These are phyloP conservation scores for Cicer bijugum DNA, from an alignment of 306 rosid genomes.

Conservation along the genomic window DNA sequence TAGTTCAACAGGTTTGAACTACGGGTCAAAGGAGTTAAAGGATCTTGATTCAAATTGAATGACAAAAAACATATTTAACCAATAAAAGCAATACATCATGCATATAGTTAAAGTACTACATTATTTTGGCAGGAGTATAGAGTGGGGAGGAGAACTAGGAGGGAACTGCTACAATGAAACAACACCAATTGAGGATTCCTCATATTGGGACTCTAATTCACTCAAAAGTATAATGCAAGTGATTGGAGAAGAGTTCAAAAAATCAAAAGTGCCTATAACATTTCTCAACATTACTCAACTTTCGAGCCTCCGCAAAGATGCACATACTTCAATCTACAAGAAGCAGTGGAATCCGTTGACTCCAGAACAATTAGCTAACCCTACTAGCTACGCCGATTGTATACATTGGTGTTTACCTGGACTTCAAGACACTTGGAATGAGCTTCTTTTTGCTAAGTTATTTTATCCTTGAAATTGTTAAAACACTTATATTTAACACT, in stretches of 20 bases:
- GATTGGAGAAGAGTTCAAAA: conserved; percentile 64
- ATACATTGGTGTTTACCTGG: conserved; percentile 96
- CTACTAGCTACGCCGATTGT: conserved; percentile 83
- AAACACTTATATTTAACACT: no score
- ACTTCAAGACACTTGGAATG: conserved; percentile 97
- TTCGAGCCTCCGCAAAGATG: conserved; percentile 78
- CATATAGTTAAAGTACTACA: neutral
- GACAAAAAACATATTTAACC: no score
- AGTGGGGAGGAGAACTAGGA: conserved; percentile 76
- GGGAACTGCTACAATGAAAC: conserved; percentile 92
- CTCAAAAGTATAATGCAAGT: conserved; percentile 75
- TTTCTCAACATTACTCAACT: conserved; percentile 90
- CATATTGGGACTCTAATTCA: conserved; percentile 83
- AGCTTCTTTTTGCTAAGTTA: conserved; percentile 79
- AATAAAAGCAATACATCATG: neutral
- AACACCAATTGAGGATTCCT: conserved; percentile 65
- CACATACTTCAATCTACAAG: conserved; percentile 92
- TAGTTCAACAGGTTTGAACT: no score
- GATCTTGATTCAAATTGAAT: no score
- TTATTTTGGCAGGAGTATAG: conserved; percentile 64
- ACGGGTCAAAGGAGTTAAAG: no score
- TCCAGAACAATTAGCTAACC: conserved; percentile 77
- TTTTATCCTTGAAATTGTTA: conserved; percentile 55
- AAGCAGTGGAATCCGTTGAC: conserved; percentile 87
- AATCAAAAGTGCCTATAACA: conserved; percentile 67